A percentile compares a stretch with the other conserved stretches of the same genome.
Conservation (phyloP, 164 flowering plant species). For the Aristolochia contorta region DNA sequence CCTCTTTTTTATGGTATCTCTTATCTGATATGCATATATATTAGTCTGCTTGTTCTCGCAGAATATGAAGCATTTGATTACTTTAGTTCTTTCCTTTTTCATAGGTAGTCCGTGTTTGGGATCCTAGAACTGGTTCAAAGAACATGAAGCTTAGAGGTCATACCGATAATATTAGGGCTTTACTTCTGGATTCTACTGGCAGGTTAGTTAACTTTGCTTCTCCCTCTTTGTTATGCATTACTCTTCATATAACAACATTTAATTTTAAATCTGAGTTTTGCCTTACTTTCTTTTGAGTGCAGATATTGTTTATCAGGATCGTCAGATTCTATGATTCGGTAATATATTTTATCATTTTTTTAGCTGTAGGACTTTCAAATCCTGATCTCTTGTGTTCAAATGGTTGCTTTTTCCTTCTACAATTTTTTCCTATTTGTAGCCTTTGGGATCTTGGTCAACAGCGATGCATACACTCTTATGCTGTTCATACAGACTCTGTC, state of each 20-base stretch:
- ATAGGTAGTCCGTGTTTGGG: slow-evolving; percentile 98
- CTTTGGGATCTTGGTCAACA: slow-evolving; percentile 99
- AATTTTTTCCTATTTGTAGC: slow-evolving; percentile 22
- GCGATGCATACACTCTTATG: slow-evolving; percentile 96
- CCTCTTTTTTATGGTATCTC: too few species aligned
- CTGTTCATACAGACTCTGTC: slow-evolving; percentile 97
- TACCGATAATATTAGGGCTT: slow-evolving; percentile 86
- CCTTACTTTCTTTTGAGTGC: slow-evolving; percentile 17
- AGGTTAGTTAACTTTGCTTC: slow-evolving; percentile 40
- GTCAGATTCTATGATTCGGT: slow-evolving; percentile 99
- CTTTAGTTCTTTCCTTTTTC: neutral
- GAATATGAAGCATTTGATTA: neutral
- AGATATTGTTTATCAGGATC: slow-evolving; percentile 96
- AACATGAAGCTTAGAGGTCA: slow-evolving; percentile 94
- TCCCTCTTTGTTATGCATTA: neutral
- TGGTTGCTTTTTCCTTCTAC: neutral
- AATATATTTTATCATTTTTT: neutral
- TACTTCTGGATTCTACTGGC: slow-evolving; percentile 88
- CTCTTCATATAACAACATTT: neutral
- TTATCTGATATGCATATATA: too few species aligned
- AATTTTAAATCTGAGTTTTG: too few species aligned
- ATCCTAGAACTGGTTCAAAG: slow-evolving; percentile 90
- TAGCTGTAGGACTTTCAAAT: too few species aligned
- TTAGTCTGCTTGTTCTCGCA: too few species aligned
- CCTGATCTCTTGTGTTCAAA: neutral